Base-by-base conservation (phyloP, 2,329 filamentous ascomycete species). In the Colletotrichum tropicicola region DNA sequence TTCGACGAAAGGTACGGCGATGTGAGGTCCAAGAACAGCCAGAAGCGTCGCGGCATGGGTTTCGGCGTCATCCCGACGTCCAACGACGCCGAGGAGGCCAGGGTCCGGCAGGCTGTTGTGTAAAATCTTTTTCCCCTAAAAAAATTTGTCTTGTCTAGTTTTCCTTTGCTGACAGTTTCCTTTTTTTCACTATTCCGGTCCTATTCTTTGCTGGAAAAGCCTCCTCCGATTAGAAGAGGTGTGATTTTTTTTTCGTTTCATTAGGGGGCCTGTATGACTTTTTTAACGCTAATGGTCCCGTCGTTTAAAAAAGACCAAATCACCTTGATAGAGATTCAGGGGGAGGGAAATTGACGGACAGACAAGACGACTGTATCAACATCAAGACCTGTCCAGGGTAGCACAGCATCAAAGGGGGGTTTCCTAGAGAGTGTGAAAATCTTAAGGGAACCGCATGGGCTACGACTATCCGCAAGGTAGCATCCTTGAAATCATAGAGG, bases 1-100 rank as follows among this genome's bases (percentile, higher is more conserved):
- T 99, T 98, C 73, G 96, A 99, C 74, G 93, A 97, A 79, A 92
- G 95, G 76, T 99, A 94, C 75, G 95, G 96, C 25, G 94, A 97
- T 74, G 87, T 91, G 35, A 91, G 88, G 73, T 37, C 37, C 21
- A 57, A 47, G 52, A 66, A 59, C 23, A 86, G 87, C 70, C 86
- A 87, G 73, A 88, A 80, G 72, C 77, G 77, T 59, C 80, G 79
- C 65, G 77, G 75, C 6, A 86, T 91, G 78, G 89, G 89, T 1
- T 91, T 91, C 71, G 87, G 82, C 53, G 79, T 85, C 3, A 72
- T 80, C 4, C 72, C 75, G 0, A 80, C 75, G 15, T 73, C 71
- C 21, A 69, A 71, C 3, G 82, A 81, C 63, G 75, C 78, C 2
- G 78, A 82, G 45, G 83, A 82, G 65, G 84, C 82, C 5, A 77